These are phyloP conservation scores for Sugiyamaella mastotermitis DNA, from an alignment of 805 yeast genomes.

Conservation along the genomic window DNA sequence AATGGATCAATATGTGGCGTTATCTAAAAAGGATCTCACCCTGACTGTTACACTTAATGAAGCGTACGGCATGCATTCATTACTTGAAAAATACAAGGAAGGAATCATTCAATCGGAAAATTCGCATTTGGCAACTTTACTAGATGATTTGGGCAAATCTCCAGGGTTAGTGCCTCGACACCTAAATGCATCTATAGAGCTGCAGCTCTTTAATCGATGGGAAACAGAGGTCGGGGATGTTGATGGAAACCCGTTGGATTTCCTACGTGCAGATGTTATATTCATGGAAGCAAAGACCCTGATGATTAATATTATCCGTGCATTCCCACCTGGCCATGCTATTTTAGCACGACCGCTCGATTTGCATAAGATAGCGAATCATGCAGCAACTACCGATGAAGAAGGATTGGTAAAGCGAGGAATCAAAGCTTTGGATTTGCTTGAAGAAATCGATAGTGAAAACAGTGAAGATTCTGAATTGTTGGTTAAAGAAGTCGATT, in stretches of 20 bases:
- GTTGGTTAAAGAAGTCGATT: slow-evolving; percentile 29
- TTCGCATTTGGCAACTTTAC: slow-evolving; percentile 23
- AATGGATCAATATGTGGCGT: slow-evolving; percentile 34
- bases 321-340: slow-evolving; percentile 26
- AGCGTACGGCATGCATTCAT: slow-evolving; percentile 30
- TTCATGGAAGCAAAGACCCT: slow-evolving; percentile 32
- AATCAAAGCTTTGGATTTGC: slow-evolving; percentile 26
- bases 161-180: slow-evolving; percentile 27
- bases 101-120: slow-evolving; percentile 12
- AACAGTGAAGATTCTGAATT: slow-evolving; percentile 24
- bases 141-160: slow-evolving; percentile 27
- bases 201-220: slow-evolving; percentile 30
- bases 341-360: slow-evolving; percentile 24
- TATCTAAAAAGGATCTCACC: slow-evolving; percentile 29
- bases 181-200: slow-evolving; percentile 26
- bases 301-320: slow-evolving; percentile 31
- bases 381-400: slow-evolving; percentile 28
- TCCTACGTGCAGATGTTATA: slow-evolving; percentile 27
- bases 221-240: slow-evolving; percentile 28
- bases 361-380: slow-evolving; percentile 26
- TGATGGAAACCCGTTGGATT: slow-evolving; percentile 20
- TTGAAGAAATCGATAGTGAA: slow-evolving; percentile 23
- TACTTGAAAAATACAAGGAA: slow-evolving; percentile 28
- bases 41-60: slow-evolving; percentile 32
- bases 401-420: slow-evolving; percentile 29